Conservation (phyloP, 177 flowering plant species). For the Vitis hybrid region DNA sequence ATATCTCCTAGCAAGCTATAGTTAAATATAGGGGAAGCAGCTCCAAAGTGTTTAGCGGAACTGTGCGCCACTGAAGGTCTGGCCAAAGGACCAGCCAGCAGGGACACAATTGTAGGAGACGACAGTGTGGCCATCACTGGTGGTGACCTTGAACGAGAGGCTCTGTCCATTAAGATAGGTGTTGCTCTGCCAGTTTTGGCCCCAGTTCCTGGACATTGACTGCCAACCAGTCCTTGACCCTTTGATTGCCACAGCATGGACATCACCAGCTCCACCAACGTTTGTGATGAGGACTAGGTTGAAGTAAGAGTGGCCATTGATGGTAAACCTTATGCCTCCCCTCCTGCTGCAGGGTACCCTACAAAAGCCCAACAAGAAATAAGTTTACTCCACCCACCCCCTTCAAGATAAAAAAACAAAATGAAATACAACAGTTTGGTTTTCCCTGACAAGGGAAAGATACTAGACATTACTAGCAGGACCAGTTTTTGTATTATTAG, state of each 20-base stretch:
- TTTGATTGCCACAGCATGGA: conserved; percentile 39
- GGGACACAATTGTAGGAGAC: conserved; percentile 50
- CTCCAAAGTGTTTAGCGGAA: conserved; percentile 25
- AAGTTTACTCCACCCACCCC: no score
- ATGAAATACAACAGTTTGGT: background rate
- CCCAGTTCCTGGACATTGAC: conserved; percentile 64
- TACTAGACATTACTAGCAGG: no score
- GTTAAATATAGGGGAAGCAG: no score
- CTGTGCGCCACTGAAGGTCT: conserved; percentile 50
- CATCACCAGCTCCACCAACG: conserved; percentile 73
- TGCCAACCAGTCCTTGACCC: conserved; percentile 54
- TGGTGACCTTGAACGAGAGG: conserved; percentile 55
- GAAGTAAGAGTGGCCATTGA: conserved; percentile 73
- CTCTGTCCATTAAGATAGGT: conserved; percentile 42
- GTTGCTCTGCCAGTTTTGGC: conserved; percentile 69
- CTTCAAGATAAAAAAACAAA: background rate
- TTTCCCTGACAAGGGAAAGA: no score
- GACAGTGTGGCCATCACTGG: conserved; percentile 45
- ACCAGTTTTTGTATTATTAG: no score
- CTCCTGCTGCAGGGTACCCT: conserved; percentile 51
- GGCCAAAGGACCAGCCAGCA: conserved; percentile 54
- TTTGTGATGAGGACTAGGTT: conserved; percentile 55
- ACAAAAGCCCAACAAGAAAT: conserved; percentile 2
- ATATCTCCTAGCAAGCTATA: background rate
- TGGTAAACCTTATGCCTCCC: conserved; percentile 62